Percentiles rank a stretch among this genome's conserved stretches.
These are phyloP conservation scores for Mortierella sp. DNA, from an alignment of 371 early-diverging fungal species.

Conservation along the genomic window DNA sequence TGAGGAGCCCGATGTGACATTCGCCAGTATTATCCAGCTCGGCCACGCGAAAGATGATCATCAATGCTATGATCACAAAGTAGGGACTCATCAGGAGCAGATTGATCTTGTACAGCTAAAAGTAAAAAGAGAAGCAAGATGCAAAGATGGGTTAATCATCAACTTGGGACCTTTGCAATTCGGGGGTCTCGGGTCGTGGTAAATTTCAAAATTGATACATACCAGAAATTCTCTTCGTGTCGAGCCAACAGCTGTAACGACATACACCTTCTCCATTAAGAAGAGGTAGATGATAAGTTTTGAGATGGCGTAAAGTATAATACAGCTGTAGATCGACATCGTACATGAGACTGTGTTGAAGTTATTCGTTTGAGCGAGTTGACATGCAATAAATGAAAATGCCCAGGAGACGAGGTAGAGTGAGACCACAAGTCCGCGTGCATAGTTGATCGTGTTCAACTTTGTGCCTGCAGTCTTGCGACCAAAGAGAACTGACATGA, in stretches of 20 bases:
- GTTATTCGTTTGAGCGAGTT: slow-evolving; percentile 68
- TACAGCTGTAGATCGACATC: slow-evolving; percentile 59
- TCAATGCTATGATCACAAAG: slow-evolving; percentile 59
- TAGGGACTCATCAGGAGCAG: slow-evolving; percentile 59
- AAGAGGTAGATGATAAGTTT: slow-evolving; percentile 67
- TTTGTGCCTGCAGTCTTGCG: slow-evolving; percentile 66
- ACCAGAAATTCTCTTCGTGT: slow-evolving; percentile 35
- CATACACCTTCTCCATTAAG: slow-evolving; percentile 68
- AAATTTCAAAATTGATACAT: neutral
- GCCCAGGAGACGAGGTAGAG: slow-evolving; percentile 65
- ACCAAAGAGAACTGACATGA: slow-evolving; percentile 68
- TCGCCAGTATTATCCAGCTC: slow-evolving; percentile 49
- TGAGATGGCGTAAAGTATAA: slow-evolving; percentile 59
- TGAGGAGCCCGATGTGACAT: slow-evolving; percentile 61
- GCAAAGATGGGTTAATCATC: neutral
- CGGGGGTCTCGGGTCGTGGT: neutral
- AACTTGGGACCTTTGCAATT: neutral
- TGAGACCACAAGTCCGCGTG: slow-evolving; percentile 60
- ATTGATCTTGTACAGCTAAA: slow-evolving; percentile 60
- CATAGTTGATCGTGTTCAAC: slow-evolving; percentile 60
- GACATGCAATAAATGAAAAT: slow-evolving; percentile 64
- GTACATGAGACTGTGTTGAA: slow-evolving; percentile 64
- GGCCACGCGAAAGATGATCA: slow-evolving; percentile 55
- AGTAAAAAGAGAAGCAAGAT: neutral
- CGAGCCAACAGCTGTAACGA: slow-evolving; percentile 48